Base-by-base conservation (phyloP, 2,329 filamentous ascomycete species). In the Thielaviopsis musarum region DNA sequence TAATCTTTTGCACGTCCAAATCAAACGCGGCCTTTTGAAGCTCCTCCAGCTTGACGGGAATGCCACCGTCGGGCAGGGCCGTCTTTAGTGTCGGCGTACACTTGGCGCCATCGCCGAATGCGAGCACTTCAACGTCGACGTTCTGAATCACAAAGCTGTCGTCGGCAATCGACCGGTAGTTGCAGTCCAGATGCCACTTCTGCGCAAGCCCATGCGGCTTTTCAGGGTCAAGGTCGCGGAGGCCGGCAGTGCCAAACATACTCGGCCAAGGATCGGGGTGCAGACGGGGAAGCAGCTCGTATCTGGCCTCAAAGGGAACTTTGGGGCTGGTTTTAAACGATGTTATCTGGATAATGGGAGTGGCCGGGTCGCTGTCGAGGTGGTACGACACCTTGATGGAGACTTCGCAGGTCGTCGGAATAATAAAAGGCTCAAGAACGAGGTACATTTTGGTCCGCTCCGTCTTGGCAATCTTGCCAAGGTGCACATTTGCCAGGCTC, bases 271-370 rank as follows among this genome's bases (percentile, higher is more conserved):
- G 76, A 55, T 86, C 84, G 0, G 78, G 70, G 69, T 96, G 86
- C 3, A 95, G 75, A 10, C 86, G 80, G 12, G 93, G 90, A 13
- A 84, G 77, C 63, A 97, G 82, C 63, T 94, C 88, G 69, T 95
- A 96, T 66, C 87, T 93, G 17, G 90, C 88, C 71, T 95, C 90
- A 66, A 98, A 97, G 0, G 91, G 89, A 56, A 83, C 84, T 58
- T 88, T 82, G 59, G 96, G 79, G 45, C 82, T 79, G 5, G 97
- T 70, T 58, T 85, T 83, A 48, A 87, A 77, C 1, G 81, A 77
- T 22, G 85, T 72, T 1, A 79, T 81, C 69, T 94, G 91, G 45
- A 84, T 82, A 48, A 97, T 85, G 1, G 85, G 84, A 1, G 90
- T 95, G 56, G 87, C 85, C 0, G 83, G 75, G 67, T 97, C 91